These are phyloP conservation scores for Otatea glauca DNA, from an alignment of 176 grass and related monocot species.

Conservation along the genomic window DNA sequence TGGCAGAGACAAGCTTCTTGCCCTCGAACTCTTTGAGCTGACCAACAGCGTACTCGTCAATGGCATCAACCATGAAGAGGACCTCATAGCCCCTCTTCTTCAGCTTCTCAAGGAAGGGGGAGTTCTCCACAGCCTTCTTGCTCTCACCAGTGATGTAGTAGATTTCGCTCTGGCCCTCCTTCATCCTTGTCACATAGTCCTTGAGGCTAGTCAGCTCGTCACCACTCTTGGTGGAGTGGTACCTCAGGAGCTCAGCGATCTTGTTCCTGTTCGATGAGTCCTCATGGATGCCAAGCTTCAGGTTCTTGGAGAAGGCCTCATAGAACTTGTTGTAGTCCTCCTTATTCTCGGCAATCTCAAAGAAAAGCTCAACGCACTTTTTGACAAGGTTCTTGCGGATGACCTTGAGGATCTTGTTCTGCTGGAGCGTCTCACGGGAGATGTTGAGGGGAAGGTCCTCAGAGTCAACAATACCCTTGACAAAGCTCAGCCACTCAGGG, in stretches of 20 bases:
- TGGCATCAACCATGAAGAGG: slow-evolving; percentile 86
- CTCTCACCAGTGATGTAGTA: slow-evolving; percentile 99
- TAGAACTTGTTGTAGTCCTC: slow-evolving; percentile 99
- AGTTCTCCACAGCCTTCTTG: slow-evolving; percentile 99
- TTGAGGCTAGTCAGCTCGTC: slow-evolving; percentile 98
- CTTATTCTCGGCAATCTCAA: slow-evolving; percentile 98
- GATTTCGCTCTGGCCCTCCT: slow-evolving; percentile 95
- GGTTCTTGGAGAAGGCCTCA: slow-evolving; percentile 97
- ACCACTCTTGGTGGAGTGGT: slow-evolving; percentile 95
- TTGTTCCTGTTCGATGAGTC: slow-evolving; percentile 87
- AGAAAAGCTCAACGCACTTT: slow-evolving; percentile 97
- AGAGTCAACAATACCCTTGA: slow-evolving; percentile 96
- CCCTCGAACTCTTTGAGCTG: slow-evolving; percentile 98
- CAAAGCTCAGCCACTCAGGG: slow-evolving; percentile 87
- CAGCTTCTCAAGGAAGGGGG: slow-evolving; percentile 91
- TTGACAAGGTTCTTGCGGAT: slow-evolving; percentile 96
- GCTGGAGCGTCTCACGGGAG: slow-evolving; percentile 92
- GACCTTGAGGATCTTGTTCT: slow-evolving; percentile 99
- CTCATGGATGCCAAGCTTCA: slow-evolving; percentile 93
- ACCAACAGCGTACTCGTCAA: slow-evolving; percentile 90
- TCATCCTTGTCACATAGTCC: slow-evolving; percentile 98
- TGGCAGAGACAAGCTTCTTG: slow-evolving; percentile 93
- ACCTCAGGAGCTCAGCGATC: slow-evolving; percentile 87
- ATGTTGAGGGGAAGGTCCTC: slow-evolving; percentile 99
- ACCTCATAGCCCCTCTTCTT: slow-evolving; percentile 95